Evolutionary conservation across 768 basidiomycete species (phyloP).

Genomic region (Suillus cothurnatus): DNA sequence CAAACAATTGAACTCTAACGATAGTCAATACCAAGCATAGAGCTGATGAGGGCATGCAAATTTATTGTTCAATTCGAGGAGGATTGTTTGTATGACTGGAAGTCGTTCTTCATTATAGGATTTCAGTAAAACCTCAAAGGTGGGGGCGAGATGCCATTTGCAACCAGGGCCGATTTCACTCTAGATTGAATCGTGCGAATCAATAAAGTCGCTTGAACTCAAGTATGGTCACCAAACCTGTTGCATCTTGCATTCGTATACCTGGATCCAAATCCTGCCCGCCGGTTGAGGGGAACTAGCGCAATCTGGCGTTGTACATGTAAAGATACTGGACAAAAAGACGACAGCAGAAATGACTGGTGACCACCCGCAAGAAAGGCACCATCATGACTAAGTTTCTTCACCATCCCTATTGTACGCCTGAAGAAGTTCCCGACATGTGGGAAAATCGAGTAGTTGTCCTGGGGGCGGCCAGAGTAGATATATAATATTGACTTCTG

Average conservation of each 20-base stretch:
- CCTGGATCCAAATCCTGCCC: background rate
- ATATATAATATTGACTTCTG: background rate
- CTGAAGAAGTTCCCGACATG: background rate
- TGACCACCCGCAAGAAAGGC: background rate
- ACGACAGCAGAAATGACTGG: background rate
- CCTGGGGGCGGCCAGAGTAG: background rate
- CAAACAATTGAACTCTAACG: background rate
- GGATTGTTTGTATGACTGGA: background rate
- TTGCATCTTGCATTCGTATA: too few species aligned
- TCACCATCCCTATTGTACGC: background rate
- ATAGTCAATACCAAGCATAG: background rate
- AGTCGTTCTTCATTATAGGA: background rate
- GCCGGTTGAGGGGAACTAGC: background rate
- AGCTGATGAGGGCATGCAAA: background rate
- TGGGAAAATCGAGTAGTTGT: background rate
- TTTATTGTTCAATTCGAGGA: background rate
- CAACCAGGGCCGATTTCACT: background rate
- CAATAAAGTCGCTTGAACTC: background rate
- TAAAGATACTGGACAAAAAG: background rate
- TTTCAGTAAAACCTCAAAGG: background rate
- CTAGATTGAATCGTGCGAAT: background rate
- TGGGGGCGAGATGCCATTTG: background rate
- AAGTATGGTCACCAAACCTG: background rate
- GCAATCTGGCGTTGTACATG: background rate
- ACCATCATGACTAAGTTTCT: background rate